Percentiles rank a stretch among this genome's conserved stretches.
Evolutionary conservation across 495 filamentous ascomycete genomes (phyloP).

Genomic region (Xylaria bambusicola): DNA sequence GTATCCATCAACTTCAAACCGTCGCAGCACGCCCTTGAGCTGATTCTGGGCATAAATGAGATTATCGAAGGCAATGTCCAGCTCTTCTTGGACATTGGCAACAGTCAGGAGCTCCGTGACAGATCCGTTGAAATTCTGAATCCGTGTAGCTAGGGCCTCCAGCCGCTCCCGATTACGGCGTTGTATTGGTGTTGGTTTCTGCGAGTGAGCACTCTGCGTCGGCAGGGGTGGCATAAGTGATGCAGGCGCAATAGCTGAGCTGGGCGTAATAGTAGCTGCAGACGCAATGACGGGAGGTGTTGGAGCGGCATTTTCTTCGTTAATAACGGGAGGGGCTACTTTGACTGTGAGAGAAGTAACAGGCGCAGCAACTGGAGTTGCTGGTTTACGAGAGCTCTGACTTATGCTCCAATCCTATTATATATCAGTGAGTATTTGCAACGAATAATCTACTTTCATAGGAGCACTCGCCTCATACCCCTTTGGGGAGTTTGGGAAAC

Average conservation of each 20-base stretch:
- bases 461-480: not conserved
- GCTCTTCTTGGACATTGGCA: constrained; percentile 6
- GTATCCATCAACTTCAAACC: constrained; percentile 8
- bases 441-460: not conserved
- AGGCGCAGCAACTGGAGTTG: no score
- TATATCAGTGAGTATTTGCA: not conserved
- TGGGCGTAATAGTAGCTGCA: no score
- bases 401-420: not conserved
- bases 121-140: constrained; percentile 9
- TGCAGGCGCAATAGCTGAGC: not conserved
- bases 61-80: constrained; percentile 4
- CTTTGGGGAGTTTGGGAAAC: not conserved
- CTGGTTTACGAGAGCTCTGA: not conserved
- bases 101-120: constrained; percentile 12
- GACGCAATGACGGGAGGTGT: no score
- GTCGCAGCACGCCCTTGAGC: constrained; percentile 5
- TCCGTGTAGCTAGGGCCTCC: not conserved
- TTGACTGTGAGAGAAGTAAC: no score
- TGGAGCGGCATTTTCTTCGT: no score
- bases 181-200: not conserved
- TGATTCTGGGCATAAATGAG: constrained; percentile 4
- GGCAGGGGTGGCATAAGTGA: not conserved
- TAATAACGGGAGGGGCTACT: no score
- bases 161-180: constrained; percentile 13
- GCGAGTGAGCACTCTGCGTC: not conserved